Percentiles rank a stretch among this genome's conserved stretches.
phyloP scores from a whole-genome alignment of 768 basidiomycete genomes.

The Trametes cubensis region DNA sequence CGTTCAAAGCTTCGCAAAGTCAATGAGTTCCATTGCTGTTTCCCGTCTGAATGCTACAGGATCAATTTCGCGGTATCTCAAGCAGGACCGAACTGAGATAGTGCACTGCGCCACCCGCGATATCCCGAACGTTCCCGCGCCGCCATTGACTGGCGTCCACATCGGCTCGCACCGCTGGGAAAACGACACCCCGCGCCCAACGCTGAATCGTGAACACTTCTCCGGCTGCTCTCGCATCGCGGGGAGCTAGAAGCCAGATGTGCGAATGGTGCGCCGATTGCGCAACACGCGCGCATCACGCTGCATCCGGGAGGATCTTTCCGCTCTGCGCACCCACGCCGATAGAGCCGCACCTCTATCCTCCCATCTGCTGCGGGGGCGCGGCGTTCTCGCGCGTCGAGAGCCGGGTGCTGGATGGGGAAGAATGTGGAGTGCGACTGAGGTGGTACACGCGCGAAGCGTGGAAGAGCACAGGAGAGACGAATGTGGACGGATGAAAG shows the following conservation, averaged over 20 bases:
- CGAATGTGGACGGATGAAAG: not conserved
- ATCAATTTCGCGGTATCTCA: no score
- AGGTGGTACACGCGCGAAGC: not conserved
- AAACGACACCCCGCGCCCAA: not conserved
- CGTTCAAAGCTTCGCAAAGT: no score
- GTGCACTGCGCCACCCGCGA: not conserved
- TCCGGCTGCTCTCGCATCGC: slow-evolving; percentile 3
- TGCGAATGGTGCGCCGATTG: not conserved
- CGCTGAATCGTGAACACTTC: not conserved
- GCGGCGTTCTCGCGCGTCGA: not conserved
- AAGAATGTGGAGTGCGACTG: not conserved
- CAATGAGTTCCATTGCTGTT: no score
- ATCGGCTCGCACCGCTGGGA: slow-evolving; percentile 2
- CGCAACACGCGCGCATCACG: slow-evolving; percentile 4
- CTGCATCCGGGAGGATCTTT: not conserved
- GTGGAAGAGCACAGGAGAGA: not conserved
- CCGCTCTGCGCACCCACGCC: no score
- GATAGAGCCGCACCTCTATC: not conserved
- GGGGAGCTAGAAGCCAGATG: slow-evolving; percentile 8
- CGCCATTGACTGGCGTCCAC: not conserved
- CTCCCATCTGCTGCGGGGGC: not conserved
- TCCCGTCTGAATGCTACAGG: no score
- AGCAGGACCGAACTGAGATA: no score
- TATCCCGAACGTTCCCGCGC: no score
- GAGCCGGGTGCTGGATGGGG: not conserved